These are phyloP conservation scores for Nicotiana sylvestris DNA, from an alignment of 257 asterid species.

Conservation along the genomic window DNA sequence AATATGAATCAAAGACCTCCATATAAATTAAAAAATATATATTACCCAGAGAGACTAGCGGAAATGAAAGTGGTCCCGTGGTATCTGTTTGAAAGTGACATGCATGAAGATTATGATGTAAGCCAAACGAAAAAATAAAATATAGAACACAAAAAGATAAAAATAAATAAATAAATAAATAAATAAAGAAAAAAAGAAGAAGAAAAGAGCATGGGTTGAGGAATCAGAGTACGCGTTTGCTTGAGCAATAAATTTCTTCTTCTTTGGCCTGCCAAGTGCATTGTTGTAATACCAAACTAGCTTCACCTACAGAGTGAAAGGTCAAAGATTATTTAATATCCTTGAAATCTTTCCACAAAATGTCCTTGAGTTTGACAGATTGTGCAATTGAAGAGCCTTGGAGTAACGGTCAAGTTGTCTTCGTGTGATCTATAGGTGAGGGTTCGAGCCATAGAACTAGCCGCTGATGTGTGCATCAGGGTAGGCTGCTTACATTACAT, in stretches of 20 bases:
- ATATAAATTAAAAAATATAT: neutral
- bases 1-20: too few relatives aligned
- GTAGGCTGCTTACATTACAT: too few relatives aligned
- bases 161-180: neutral
- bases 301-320: slow-evolving; percentile 51
- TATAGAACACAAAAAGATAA: too few relatives aligned
- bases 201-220: neutral
- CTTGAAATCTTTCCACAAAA: neutral
- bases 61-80: slow-evolving; percentile 86
- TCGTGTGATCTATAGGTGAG: too few relatives aligned
- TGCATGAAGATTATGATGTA: neutral
- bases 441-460: accelerated
- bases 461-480: too few relatives aligned
- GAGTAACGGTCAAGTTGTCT: too few relatives aligned
- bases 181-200: neutral
- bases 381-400: too few relatives aligned
- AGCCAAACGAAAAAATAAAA: neutral
- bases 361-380: neutral
- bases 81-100: slow-evolving; percentile 47
- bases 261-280: slow-evolving; percentile 90
- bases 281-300: slow-evolving; percentile 20
- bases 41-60: slow-evolving; percentile 89
- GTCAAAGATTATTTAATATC: neutral
- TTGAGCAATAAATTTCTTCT: slow-evolving; percentile 92
- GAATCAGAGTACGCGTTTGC: slow-evolving; percentile 54